Percentiles rank a stretch among this genome's conserved stretches.
Conservation (phyloP, 768 basidiomycete species). For the Clitopilus hobsonii region DNA sequence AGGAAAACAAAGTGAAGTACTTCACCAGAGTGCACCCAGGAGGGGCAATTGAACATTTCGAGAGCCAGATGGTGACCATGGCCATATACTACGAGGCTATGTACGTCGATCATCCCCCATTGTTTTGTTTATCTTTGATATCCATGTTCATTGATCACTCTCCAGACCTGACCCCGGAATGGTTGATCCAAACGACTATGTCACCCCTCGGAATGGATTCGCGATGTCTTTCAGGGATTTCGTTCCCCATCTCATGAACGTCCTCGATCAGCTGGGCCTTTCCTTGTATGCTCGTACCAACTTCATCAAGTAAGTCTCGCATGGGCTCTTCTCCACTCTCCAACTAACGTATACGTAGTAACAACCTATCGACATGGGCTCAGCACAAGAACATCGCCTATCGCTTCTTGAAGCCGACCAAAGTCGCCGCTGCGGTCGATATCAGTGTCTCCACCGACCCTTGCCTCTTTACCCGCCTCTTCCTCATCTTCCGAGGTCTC, state of each 20-base stretch:
- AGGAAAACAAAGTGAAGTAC: slow-evolving; percentile 73
- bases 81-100: slow-evolving; percentile 83
- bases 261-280: slow-evolving; percentile 83
- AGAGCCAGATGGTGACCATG: slow-evolving; percentile 74
- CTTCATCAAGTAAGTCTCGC: slow-evolving; percentile 64
- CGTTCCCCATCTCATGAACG: slow-evolving; percentile 72
- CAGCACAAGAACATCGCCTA: slow-evolving; percentile 86
- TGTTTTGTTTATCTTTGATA: not conserved
- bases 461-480: slow-evolving; percentile 78
- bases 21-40: slow-evolving; percentile 82
- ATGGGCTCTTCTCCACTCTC: not conserved
- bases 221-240: slow-evolving; percentile 83
- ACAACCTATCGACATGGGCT: slow-evolving; percentile 71
- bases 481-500: slow-evolving; percentile 82
- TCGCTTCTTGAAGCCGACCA: slow-evolving; percentile 76
- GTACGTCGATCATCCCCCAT: no score
- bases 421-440: slow-evolving; percentile 83
- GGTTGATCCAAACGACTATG: slow-evolving; percentile 75
- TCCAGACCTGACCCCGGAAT: slow-evolving; percentile 72
- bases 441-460: slow-evolving; percentile 79
- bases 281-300: slow-evolving; percentile 77
- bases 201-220: slow-evolving; percentile 78
- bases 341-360: slow-evolving; percentile 36
- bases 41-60: slow-evolving; percentile 83
- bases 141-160: slow-evolving; percentile 2